Base-by-base conservation (phyloP, 352 stramenopile genomes). In the Peronospora farinosa region DNA sequence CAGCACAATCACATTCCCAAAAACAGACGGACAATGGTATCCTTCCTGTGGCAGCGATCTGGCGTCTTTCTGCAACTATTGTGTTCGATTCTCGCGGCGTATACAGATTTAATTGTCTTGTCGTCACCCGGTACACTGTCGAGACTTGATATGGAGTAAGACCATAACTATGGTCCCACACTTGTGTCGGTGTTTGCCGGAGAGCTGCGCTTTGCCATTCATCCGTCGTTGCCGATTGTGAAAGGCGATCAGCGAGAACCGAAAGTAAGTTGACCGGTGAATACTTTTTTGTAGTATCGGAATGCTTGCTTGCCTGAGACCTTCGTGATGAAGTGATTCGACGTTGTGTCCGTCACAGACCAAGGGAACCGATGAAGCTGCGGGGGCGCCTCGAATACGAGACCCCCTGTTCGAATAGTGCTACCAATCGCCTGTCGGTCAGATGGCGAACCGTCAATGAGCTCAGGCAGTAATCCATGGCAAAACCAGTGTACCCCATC, bases 71-170 rank as follows among this genome's bases (percentile, higher is more conserved):
- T 21, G 7, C 30, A 50, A 33, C 32, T 4, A 32, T 32, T 40
- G 16, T 19, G 3, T 12, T 8, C 19, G 3, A 12, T 6, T 6
- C 43, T 17, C 1, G 4, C 43, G 5, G 11, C 16, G 7, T 33
- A 27, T 23, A 41, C 1, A 50, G 10, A n/a, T 50, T 50, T 0
- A 51, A 32, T 19, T 51, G 44, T 2, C 32, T 3, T 4, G 28
- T 13, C 13, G 17, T 32, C 6, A 42, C 11, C 13, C 44, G 16
- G 13, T 42, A 51, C 5, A 12, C 33, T 2, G 19, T 27, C 19
- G 17, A 51, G 1, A 51, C 44, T 8, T 42, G 44, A 36, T 42
- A 42, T 1, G 28, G 5, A 12, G 44, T 42, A 2, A 51, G 31
- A 2, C n/a, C 17, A n/a, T 51, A 6, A 23, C 32, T 0, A 13